Evolutionary conservation across 176 grass and related monocot species (phyloP).

Genomic region (Neostapfia colusana): DNA sequence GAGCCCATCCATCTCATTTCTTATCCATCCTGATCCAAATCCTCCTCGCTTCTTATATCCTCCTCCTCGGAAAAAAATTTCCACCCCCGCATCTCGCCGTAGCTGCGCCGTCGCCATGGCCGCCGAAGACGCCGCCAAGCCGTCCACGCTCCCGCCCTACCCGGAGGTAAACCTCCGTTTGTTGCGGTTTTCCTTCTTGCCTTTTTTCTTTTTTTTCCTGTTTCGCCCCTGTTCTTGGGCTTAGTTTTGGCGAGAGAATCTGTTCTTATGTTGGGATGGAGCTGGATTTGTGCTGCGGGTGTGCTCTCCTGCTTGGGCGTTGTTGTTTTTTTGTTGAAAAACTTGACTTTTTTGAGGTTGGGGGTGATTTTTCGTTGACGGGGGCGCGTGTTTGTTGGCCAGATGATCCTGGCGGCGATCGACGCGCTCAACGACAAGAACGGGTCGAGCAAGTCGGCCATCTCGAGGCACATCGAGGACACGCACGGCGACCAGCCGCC

Average conservation of each 20-base stretch:
- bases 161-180: constrained; percentile 54
- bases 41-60: constrained; percentile 27
- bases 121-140: constrained; percentile 53
- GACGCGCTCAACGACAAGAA: constrained; percentile 53
- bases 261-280: not conserved
- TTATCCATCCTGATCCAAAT: constrained; percentile 62
- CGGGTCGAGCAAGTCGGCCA: constrained; percentile 86
- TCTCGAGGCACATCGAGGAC: constrained; percentile 74
- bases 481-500: constrained; percentile 64
- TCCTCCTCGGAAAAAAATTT: constrained; percentile 17
- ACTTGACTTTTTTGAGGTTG: too few relatives aligned
- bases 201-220: not conserved
- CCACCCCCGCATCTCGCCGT: not conserved
- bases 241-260: not conserved
- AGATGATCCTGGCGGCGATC: constrained; percentile 86
- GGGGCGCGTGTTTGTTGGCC: not conserved
- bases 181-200: not conserved
- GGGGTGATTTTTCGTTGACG: not conserved
- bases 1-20: constrained; percentile 36
- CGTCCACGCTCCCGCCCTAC: constrained; percentile 60
- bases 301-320: not conserved
- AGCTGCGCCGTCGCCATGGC: constrained; percentile 53
- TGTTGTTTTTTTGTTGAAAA: not conserved
- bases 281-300: not conserved
- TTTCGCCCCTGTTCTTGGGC: not conserved